phyloP scores from a whole-genome alignment of 2,329 filamentous ascomycete genomes.

The Dactylella cylindrospora region DNA sequence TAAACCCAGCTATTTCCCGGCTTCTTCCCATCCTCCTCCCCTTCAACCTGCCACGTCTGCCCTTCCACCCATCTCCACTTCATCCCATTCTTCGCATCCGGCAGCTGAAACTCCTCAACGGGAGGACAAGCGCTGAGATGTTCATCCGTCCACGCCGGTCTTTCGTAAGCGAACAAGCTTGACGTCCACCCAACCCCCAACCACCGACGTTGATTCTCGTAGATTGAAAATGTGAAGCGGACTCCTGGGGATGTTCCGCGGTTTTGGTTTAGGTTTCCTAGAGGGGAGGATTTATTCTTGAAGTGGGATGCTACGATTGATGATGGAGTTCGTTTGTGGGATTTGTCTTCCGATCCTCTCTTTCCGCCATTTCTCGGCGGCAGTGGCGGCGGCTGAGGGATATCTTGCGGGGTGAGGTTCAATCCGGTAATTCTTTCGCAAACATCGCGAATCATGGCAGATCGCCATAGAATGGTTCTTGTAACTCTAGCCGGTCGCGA shows the following conservation, averaged over 20 bases:
- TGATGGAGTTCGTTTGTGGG: slow-evolving; percentile 55
- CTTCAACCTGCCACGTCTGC: slow-evolving; percentile 84
- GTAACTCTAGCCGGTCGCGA: slow-evolving; percentile 81
- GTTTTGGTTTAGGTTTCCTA: slow-evolving; percentile 53
- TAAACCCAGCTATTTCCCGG: slow-evolving; percentile 84
- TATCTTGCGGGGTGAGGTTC: slow-evolving; percentile 51
- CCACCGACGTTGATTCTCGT: slow-evolving; percentile 95
- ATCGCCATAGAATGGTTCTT: slow-evolving; percentile 87
- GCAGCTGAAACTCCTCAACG: slow-evolving; percentile 71
- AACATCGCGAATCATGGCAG: slow-evolving; percentile 68
- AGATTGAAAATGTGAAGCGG: slow-evolving; percentile 93
- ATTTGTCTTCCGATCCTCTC: slow-evolving; percentile 52
- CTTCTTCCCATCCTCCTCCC: slow-evolving; percentile 58
- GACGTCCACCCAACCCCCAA: slow-evolving; percentile 92
- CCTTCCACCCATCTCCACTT: slow-evolving; percentile 81
- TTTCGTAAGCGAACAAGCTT: slow-evolving; percentile 85
- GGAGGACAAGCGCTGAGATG: slow-evolving; percentile 78
- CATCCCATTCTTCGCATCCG: slow-evolving; percentile 62
- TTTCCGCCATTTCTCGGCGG: slow-evolving; percentile 49
- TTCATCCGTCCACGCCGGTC: slow-evolving; percentile 92
- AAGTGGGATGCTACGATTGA: slow-evolving; percentile 51
- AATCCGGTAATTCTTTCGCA: slow-evolving; percentile 78
- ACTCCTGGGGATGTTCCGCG: slow-evolving; percentile 70
- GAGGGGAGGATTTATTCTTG: slow-evolving; percentile 48
- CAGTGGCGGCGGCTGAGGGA: slow-evolving; percentile 47